Evolutionary conservation across 1,284 basidiomycete genomes (phyloP).

Genomic region (Sporisorium exsertum): DNA sequence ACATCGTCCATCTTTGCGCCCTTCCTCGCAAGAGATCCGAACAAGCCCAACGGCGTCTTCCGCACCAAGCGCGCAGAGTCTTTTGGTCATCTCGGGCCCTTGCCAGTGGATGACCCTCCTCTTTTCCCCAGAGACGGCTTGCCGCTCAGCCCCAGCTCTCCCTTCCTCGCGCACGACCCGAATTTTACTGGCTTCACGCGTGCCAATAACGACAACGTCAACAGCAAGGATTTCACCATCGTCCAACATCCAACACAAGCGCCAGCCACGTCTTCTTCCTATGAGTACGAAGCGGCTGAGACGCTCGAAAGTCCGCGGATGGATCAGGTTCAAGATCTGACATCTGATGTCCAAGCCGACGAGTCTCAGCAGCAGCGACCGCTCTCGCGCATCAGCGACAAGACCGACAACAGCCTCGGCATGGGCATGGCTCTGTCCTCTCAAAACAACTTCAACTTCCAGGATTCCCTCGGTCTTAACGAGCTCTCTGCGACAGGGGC

Average conservation of each 20-base stretch:
- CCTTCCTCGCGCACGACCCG: conserved; percentile 18
- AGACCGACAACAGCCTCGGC: conserved; percentile 25
- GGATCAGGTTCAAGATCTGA: conserved; percentile 3
- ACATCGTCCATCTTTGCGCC: conserved; percentile 43
- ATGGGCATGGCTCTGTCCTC: conserved; percentile 25
- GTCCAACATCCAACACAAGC: not conserved
- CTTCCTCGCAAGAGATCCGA: conserved; percentile 39
- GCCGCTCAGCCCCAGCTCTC: conserved; percentile 31
- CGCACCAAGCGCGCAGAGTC: conserved; percentile 26
- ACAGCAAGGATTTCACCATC: conserved; percentile 22
- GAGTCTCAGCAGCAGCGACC: conserved; percentile 7
- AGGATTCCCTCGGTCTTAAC: conserved; percentile 18
- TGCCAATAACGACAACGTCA: conserved; percentile 2
- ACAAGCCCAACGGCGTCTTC: conserved; percentile 8
- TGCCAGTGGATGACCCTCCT: conserved; percentile 24
- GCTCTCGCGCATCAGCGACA: conserved; percentile 25
- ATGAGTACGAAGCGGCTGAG: conserved; percentile 12
- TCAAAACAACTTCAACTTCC: conserved; percentile 24
- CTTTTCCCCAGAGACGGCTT: conserved; percentile 19
- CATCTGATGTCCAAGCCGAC: conserved; percentile 7
- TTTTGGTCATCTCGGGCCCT: conserved; percentile 33
- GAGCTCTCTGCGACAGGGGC: conserved; percentile 24
- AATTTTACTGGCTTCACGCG: conserved; percentile 14
- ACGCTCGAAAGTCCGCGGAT: conserved; percentile 14
- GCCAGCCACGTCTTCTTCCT: not conserved